These are phyloP conservation scores for Russula sp. DNA, from an alignment of 768 basidiomycete species.

Conservation along the genomic window DNA sequence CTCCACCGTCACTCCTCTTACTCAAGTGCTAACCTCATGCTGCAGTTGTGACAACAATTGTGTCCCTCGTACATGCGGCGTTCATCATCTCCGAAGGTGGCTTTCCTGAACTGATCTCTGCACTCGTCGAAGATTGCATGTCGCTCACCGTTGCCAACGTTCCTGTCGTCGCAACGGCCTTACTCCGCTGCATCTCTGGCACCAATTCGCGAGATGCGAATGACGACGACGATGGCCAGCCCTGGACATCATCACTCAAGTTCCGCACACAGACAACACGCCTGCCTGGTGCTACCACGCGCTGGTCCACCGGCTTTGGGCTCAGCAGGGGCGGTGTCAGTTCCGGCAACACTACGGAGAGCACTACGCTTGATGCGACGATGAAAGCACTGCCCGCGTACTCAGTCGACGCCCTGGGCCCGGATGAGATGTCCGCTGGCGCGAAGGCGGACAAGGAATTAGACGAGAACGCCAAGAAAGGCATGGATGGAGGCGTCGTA, in stretches of 20 bases:
- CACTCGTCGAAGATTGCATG: slow-evolving; percentile 29
- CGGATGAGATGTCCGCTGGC: background rate
- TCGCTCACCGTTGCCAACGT: slow-evolving; percentile 17
- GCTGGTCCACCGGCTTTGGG: no score
- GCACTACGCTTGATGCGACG: background rate
- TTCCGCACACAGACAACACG: no score
- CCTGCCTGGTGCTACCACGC: no score
- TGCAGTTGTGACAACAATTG: slow-evolving; percentile 27
- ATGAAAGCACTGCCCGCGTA: background rate
- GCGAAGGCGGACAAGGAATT: background rate
- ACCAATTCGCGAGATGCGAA: background rate
- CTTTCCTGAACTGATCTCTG: slow-evolving; percentile 30
- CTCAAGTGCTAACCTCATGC: background rate
- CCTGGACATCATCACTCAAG: slow-evolving; percentile 9
- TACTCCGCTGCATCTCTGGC: slow-evolving; percentile 6
- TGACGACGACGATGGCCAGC: slow-evolving; percentile 19
- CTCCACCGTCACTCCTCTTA: background rate
- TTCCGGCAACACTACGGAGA: no score
- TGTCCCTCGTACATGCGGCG: slow-evolving; percentile 30
- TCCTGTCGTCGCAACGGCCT: slow-evolving; percentile 21
- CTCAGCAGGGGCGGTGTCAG: background rate
- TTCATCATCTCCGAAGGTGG: slow-evolving; percentile 28
- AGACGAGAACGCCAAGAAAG: background rate
- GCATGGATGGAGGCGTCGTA: background rate
- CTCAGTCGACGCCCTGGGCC: background rate